Base-by-base conservation (phyloP, 306 rosid species). In the Prunus davidiana region DNA sequence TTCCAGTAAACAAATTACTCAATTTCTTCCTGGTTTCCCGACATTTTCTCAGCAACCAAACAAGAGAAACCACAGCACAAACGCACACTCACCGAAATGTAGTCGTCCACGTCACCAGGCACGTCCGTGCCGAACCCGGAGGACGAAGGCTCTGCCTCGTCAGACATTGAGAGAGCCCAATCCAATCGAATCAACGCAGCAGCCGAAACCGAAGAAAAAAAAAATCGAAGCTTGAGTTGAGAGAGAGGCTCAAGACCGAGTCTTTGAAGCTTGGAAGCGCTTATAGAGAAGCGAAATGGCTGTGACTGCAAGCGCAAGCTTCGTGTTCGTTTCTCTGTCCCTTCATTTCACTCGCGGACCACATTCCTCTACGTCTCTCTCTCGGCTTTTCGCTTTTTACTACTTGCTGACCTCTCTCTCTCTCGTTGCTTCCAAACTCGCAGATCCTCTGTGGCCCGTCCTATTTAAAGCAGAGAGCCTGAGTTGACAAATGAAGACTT, bases 41-140 rank as follows among this genome's bases (percentile, higher is more conserved):
- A 41, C 86, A 80, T 79, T 80, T 76, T 51, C 64, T 54, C 46
- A 73, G 32, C 2, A 60, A 79, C 38, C 64, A 1, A 13, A 72
- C 46, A 12, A n/a, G 3, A 24, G 54, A 22, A 30, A 52, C 22
- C 15, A 50, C 52, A 16, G n/a, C 4, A 38, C 9, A 47, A 32
- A 18, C 27, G 18, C 68, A 54, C 51, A 71, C 89, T 65, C 69
- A 95, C 98, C 96, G 72, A 52, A 79, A 77, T 82, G 89, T 84
- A 90, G 79, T 92, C 98, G 15, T 95, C 89, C 75, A 95, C 93
- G 66, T 89, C 84, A 58, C 69, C 84, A 58, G 91, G 87, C 15
- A 75, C 79, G 75, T 85, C 91, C 54, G 65, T 5, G 12, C 71
- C 12, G 61, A 82, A 62, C 16, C 51, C 71, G 30, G 68, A 38